These are phyloP conservation scores for Chlamydomonas sp. DNA, from an alignment of 139 green algal species.

Conservation along the genomic window DNA sequence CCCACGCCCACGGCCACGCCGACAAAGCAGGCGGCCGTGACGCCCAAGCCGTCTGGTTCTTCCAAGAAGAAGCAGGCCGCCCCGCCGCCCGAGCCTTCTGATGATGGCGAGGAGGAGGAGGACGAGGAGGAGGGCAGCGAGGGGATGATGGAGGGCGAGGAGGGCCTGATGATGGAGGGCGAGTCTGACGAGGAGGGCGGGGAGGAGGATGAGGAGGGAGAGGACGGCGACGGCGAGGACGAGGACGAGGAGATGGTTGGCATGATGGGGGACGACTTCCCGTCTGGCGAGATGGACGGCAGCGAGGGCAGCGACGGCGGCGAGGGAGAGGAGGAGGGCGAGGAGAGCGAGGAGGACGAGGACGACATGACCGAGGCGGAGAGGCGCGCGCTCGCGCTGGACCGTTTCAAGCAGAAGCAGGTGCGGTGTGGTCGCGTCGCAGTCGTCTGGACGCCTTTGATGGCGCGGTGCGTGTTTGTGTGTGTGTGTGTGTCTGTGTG, in stretches of 20 bases:
- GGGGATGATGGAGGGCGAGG: slow-evolving; percentile 21
- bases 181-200: slow-evolving; percentile 11
- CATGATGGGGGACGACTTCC: slow-evolving; percentile 18
- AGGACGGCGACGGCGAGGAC: slow-evolving; percentile 20
- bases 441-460: background rate
- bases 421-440: background rate
- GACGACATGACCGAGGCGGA: slow-evolving; percentile 54
- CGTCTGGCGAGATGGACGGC: slow-evolving; percentile 18
- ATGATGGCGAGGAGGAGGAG: background rate
- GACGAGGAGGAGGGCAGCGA: slow-evolving; percentile 28
- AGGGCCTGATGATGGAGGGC: slow-evolving; percentile 22
- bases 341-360: slow-evolving; percentile 40
- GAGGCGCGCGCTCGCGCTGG: slow-evolving; percentile 36
- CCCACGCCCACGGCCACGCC: slow-evolving; percentile 39
- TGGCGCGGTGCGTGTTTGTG: background rate
- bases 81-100: background rate
- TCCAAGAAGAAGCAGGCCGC: background rate
- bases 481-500: background rate
- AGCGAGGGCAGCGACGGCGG: slow-evolving; percentile 20
- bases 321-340: slow-evolving; percentile 30
- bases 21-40: background rate
- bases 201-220: slow-evolving; percentile 22
- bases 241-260: slow-evolving; percentile 20
- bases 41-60: background rate
- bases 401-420: slow-evolving; percentile 38